Evolutionary conservation across 1,139 yeast genomes (phyloP), one percentile per base, ranked within the genome.

Genomic region (Candida sp.): DNA sequence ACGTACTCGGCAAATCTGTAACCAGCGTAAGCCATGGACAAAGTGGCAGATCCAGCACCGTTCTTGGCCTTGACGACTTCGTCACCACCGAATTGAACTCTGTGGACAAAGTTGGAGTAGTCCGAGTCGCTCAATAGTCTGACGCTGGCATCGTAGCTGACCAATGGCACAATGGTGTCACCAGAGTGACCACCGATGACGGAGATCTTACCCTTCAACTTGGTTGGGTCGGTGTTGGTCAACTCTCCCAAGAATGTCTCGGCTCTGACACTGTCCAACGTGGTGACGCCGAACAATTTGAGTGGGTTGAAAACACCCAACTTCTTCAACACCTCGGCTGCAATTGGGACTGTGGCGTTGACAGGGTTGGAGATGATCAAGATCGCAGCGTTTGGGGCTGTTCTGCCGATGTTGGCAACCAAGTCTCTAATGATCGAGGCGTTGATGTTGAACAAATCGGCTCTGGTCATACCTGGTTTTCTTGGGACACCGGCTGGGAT

Each of bases 401-500:
- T 72, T 52, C 70, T 67, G n/a, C 84, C 91, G 53, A 83, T 77
- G 47, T 80, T 80, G 50, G 81, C 78, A 50, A 84, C 86, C 63
- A 86, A 75, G 52, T 78, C 81, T 61, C 84, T 76, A 53, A 87
- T 82, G 58, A 87, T 87, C 8, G 84, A 81, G 2, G 91, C 92
- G 67, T 87, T 87, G 65, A 86, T 85, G 63, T 84, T 85, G 72
- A 87, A 87, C 61, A 87, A 76, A 66, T 87, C 92, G 55, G 87
- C 90, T 65, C 93, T 78, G 30, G 91, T 84, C 91, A 86, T 86
- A 23, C 92, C 92, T 11, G 92, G 91, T 63, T 86, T 86, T 67
- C 92, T 80, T 47, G 92, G 91, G 12, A 87, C 86, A 49, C 92
- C 93, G n/a, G 92, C 92, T n/a, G 92, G 91, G 49, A 86, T 85